These are phyloP conservation scores for Mycena amicta DNA, from an alignment of 768 basidiomycete genomes.

Conservation along the genomic window DNA sequence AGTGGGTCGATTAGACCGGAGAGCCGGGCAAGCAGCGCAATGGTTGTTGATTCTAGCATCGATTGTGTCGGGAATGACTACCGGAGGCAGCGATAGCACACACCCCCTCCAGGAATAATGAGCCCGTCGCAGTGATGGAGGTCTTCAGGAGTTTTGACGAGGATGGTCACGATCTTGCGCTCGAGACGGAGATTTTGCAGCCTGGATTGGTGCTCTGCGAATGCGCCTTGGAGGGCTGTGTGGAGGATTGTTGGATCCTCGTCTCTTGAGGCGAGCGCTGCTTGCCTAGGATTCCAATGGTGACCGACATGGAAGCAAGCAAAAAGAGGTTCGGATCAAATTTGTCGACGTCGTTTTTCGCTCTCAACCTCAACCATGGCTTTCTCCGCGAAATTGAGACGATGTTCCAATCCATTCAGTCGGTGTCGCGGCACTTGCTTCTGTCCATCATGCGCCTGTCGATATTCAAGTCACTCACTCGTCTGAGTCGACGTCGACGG, in stretches of 20 bases:
- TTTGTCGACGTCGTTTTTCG: too few species aligned
- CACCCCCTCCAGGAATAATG: slow-evolving; percentile 92
- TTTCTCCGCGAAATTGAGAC: too few species aligned
- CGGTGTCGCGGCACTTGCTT: too few species aligned
- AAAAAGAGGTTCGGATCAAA: too few species aligned
- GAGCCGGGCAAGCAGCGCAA: slow-evolving; percentile 72
- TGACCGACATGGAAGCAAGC: slow-evolving; percentile 23
- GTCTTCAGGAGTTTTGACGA: slow-evolving; percentile 78
- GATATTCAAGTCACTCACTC: too few species aligned
- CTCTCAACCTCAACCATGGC: too few species aligned
- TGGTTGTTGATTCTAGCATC: slow-evolving; percentile 83
- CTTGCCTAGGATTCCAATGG: slow-evolving; percentile 59
- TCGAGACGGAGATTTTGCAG: slow-evolving; percentile 59
- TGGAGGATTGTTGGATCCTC: slow-evolving; percentile 8
- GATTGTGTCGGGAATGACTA: too few species aligned
- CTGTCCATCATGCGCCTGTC: too few species aligned
- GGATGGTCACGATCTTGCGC: slow-evolving; percentile 47
- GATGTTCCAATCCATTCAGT: too few species aligned
- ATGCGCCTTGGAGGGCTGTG: slow-evolving; percentile 90
- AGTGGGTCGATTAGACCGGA: slow-evolving; percentile 83
- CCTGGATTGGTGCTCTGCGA: slow-evolving; percentile 80
- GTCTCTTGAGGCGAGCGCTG: background rate
- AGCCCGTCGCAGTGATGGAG: slow-evolving; percentile 78
- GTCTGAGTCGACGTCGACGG: too few species aligned
- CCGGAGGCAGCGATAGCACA: too few species aligned